These are phyloP conservation scores for Penicillium subrubescens DNA, from an alignment of 495 filamentous ascomycete species.

Conservation along the genomic window DNA sequence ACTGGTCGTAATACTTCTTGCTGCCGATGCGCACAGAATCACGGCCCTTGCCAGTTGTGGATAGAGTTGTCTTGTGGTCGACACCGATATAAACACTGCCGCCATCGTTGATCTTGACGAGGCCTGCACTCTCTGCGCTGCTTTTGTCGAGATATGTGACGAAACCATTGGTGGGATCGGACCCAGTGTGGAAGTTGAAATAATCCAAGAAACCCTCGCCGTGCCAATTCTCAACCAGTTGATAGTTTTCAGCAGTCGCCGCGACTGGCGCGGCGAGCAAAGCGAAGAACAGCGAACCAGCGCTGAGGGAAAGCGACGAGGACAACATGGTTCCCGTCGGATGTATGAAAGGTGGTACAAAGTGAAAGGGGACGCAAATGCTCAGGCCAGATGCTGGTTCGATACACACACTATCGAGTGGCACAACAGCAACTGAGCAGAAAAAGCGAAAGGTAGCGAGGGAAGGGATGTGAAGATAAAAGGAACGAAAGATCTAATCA, in stretches of 20 bases:
- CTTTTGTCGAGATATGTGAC: constrained; percentile 63
- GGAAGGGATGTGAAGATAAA: not conserved
- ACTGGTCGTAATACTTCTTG: constrained; percentile 66
- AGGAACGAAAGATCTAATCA: not conserved
- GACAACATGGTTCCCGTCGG: constrained; percentile 22
- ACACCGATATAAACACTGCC: constrained; percentile 56
- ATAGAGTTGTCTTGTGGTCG: constrained; percentile 43
- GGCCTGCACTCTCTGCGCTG: constrained; percentile 55
- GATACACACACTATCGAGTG: not conserved
- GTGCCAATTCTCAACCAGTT: constrained; percentile 47
- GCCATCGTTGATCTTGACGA: constrained; percentile 57
- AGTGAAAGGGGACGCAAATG: not conserved
- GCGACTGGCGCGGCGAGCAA: constrained; percentile 19
- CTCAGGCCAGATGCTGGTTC: not conserved
- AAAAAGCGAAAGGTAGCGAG: constrained; percentile 8
- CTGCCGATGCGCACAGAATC: constrained; percentile 68
- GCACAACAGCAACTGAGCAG: constrained; percentile 2
- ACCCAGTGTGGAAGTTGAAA: constrained; percentile 51
- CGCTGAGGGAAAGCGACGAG: constrained; percentile 26
- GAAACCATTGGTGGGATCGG: constrained; percentile 70
- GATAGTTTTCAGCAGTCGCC: constrained; percentile 35
- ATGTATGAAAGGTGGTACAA: not conserved
- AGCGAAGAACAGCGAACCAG: constrained; percentile 33
- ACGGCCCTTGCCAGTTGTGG: constrained; percentile 54
- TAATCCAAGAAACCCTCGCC: constrained; percentile 52